Evolutionary conservation across 2,329 filamentous ascomycete genomes (phyloP), one percentile per base, ranked within the genome.

Genomic region (Didymella arachidicola): DNA sequence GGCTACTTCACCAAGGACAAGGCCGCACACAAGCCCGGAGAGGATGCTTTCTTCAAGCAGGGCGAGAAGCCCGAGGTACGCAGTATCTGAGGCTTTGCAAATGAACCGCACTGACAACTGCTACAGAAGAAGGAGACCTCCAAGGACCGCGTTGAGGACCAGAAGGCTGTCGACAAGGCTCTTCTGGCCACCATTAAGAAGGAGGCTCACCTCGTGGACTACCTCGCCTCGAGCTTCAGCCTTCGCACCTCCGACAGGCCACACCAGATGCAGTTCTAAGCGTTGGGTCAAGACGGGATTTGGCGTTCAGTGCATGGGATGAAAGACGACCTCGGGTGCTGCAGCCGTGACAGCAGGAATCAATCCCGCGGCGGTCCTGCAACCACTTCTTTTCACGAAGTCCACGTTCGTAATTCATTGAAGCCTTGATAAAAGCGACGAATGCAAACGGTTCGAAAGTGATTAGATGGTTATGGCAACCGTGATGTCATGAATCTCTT

Each of bases 21-120:
- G 89, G 84, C 82, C 74, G 88, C 93, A 83, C 92, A 97, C 86
- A 97, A 97, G 91, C 90, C 91, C 76, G 89, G 89, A 77, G 94
- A 99, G 88, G 94, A 97, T 81, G 92, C 93, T 81, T 99, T 99
- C 89, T 97, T 98, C 90, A 93, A 95, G 89, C 93, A 97, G 87
- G 86, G 93, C 82, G 93, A 97, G 89, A 96, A 96, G 89, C 86
- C 92, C 80, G 87, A 97, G 92, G 93, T 97, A 87, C 71, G 91
- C 75, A 57, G 25, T 48, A 46, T 38, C 34, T 18, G 44, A 12
- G 29, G 22, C 19, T 25, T 18, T 14, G 14, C 11, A 42, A 18
- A 11, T 39, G 38, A 56, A 51, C 32, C 16, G 26, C 45, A 63
- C 66, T 72, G 55, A 73, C 62, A 60, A 22, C 36, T 38, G 46